Conservation (phyloP, 1,139 yeast species). For the Geotrichum siamense region DNA sequence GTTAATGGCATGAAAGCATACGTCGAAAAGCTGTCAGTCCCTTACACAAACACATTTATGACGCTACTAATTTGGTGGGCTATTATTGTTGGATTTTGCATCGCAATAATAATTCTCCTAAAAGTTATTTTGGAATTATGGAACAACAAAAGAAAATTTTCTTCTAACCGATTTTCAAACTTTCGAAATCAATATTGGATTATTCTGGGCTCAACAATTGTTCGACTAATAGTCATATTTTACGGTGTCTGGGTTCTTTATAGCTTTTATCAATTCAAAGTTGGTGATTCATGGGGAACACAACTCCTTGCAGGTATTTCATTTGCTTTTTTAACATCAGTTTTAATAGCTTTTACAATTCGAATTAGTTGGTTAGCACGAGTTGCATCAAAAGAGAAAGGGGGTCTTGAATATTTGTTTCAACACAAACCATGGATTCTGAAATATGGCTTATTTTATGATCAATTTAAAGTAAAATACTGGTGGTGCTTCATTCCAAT, state of each 20-base stretch:
- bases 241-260: conserved; percentile 34
- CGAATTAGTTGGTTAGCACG: conserved; percentile 28
- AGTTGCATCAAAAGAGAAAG: conserved; percentile 23
- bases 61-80: conserved; percentile 33
- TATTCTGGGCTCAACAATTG: conserved; percentile 25
- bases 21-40: conserved; percentile 30
- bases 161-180: conserved; percentile 22
- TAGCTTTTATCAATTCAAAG: conserved; percentile 31
- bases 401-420: conserved; percentile 27
- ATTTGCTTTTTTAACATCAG: conserved; percentile 27
- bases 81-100: conserved; percentile 26
- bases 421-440: conserved; percentile 31
- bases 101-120: conserved; percentile 23
- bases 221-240: conserved; percentile 28
- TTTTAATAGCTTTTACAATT: conserved; percentile 24
- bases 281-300: conserved; percentile 34
- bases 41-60: conserved; percentile 32
- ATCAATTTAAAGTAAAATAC: conserved; percentile 29
- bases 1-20: conserved; percentile 31
- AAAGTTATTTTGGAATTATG: conserved; percentile 27
- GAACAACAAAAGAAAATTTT: conserved; percentile 16
- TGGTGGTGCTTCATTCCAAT: conserved; percentile 35
- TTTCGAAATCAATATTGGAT: conserved; percentile 27
- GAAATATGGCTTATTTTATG: conserved; percentile 33
- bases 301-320: conserved; percentile 31